Conservation (phyloP, 352 stramenopile species). For the Pythium pyrilobum region DNA sequence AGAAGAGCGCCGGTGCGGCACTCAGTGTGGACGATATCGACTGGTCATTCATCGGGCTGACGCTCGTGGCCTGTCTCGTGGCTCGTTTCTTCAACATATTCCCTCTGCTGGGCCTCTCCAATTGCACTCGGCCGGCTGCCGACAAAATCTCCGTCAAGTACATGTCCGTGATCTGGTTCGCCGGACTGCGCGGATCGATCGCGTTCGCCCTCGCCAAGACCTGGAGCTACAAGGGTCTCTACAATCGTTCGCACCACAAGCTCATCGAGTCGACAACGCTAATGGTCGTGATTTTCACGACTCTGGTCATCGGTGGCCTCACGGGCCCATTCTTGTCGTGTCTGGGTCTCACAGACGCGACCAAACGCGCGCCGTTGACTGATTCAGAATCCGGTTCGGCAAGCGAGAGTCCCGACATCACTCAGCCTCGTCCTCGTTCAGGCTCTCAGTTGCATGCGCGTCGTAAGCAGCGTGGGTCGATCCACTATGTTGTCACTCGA, state of each 20-base stretch:
- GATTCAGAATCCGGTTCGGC: slow-evolving; percentile 20
- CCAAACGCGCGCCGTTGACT: slow-evolving; percentile 8
- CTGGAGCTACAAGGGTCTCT: slow-evolving; percentile 71
- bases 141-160: slow-evolving; percentile 67
- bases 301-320: slow-evolving; percentile 71
- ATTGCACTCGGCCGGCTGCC: slow-evolving; percentile 43
- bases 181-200: slow-evolving; percentile 91
- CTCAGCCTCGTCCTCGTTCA: slow-evolving; percentile 10
- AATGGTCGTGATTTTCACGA: slow-evolving; percentile 85
- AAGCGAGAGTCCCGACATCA: slow-evolving; percentile 16
- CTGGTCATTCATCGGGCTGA: slow-evolving; percentile 76
- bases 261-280: slow-evolving; percentile 85
- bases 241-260: slow-evolving; percentile 64
- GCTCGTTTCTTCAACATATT: slow-evolving; percentile 78
- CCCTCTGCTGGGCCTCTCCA: slow-evolving; percentile 65
- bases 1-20: slow-evolving; percentile 46
- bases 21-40: slow-evolving; percentile 77
- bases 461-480: slow-evolving; percentile 35
- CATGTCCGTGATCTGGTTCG: slow-evolving; percentile 90
- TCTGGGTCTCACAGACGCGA: slow-evolving; percentile 32
- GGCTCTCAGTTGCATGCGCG: slow-evolving; percentile 10
- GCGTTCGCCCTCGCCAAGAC: slow-evolving; percentile 89
- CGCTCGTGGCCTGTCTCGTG: slow-evolving; percentile 60
- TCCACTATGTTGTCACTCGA: slow-evolving; percentile 47
- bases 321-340: slow-evolving; percentile 62